Conservation (phyloP, 1,139 yeast genomes). For the Suhomyces taliae region DNA sequence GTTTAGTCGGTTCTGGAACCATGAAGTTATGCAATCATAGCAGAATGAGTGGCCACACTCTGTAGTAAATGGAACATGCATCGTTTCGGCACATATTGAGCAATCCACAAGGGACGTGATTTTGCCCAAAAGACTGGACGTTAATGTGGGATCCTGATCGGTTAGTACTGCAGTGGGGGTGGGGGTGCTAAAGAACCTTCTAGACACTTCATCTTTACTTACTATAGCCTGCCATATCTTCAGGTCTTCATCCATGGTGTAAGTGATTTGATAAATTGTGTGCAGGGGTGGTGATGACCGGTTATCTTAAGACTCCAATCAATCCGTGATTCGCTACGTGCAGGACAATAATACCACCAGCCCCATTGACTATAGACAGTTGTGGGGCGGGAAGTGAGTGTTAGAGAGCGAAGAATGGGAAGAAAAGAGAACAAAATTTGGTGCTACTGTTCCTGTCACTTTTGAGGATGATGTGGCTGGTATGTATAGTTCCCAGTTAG, state of each 20-base stretch:
- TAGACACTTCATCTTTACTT: constrained; percentile 6
- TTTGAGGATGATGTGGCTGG: no score
- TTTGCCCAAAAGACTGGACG: constrained; percentile 22
- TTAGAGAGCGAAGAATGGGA: no score
- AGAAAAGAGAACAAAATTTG: no score
- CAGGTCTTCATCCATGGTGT: constrained; percentile 6
- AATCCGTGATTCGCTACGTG: no score
- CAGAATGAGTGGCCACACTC: constrained; percentile 50
- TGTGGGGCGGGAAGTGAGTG: no score
- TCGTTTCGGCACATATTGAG: constrained; percentile 44
- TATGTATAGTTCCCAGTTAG: no score
- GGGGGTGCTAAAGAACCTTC: not conserved
- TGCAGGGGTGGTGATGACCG: constrained; percentile 3
- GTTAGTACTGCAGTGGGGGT: constrained; percentile 11
- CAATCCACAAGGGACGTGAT: constrained; percentile 36
- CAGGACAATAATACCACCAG: no score
- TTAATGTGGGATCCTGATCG: constrained; percentile 18
- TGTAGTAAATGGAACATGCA: constrained; percentile 44
- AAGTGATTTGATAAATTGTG: not conserved
- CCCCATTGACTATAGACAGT: no score
- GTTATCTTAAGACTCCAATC: not conserved
- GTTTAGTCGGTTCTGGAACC: constrained; percentile 50
- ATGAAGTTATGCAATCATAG: constrained; percentile 48
- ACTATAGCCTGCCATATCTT: constrained; percentile 17
- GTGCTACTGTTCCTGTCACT: no score